A percentile compares a stretch with the other conserved stretches of the same genome.
These are phyloP conservation scores for Mycena indigotica DNA, from an alignment of 768 basidiomycete genomes.

Conservation along the genomic window DNA sequence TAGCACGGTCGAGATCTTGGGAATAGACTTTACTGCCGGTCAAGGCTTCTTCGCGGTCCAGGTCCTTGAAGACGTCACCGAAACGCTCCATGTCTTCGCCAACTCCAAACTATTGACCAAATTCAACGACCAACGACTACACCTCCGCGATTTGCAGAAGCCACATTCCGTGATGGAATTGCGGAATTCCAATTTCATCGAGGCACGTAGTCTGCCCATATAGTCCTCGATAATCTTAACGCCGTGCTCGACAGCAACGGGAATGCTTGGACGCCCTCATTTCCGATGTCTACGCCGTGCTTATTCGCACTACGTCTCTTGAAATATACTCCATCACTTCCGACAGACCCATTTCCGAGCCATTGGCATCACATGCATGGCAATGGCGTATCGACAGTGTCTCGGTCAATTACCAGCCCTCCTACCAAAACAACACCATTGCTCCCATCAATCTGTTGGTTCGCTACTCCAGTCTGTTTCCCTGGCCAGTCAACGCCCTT, in stretches of 20 bases:
- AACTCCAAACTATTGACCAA: conserved; percentile 43
- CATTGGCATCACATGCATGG: conserved; percentile 50
- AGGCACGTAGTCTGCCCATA: conserved; percentile 28
- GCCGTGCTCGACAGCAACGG: conserved; percentile 34
- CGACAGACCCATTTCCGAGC: conserved; percentile 34
- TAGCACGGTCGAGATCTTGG: conserved; percentile 45
- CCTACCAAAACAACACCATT: conserved; percentile 20
- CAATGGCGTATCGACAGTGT: conserved; percentile 61
- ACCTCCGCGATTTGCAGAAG: conserved; percentile 38
- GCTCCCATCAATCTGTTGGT: conserved; percentile 53
- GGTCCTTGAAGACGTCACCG: conserved; percentile 33
- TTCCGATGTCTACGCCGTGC: conserved; percentile 45
- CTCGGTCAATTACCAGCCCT: conserved; percentile 38
- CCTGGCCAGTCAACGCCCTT: conserved; percentile 72
- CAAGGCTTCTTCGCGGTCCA: conserved; percentile 39
- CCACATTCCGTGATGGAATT: conserved; percentile 37
- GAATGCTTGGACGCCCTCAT: conserved; percentile 45
- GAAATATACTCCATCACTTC: conserved; percentile 44
- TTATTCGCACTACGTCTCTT: conserved; percentile 44
- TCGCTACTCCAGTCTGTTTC: conserved; percentile 58
- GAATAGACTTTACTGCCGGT: conserved; percentile 38
- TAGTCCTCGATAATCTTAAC: not conserved
- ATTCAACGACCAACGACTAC: conserved; percentile 33
- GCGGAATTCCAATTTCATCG: conserved; percentile 33
- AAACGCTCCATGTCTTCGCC: conserved; percentile 38